Evolutionary conservation across 2,329 filamentous ascomycete species (phyloP), one percentile per base, ranked within the genome.

Genomic region (Chalaropsis ovoidea): DNA sequence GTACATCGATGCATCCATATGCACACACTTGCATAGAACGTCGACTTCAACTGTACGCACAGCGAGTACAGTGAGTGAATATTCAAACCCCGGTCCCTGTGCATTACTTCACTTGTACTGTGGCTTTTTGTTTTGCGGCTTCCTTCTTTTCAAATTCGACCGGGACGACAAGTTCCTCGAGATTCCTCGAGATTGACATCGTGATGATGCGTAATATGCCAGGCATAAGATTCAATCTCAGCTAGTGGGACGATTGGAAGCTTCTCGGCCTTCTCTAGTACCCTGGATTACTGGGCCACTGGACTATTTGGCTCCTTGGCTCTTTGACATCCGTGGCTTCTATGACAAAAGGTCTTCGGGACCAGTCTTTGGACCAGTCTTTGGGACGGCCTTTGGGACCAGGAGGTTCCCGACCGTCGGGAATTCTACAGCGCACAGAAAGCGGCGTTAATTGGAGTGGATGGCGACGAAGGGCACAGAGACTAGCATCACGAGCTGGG

Each of bases 381-480:
- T n/a, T n/a, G n/a, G n/a, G n/a, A n/a, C n/a, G n/a, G n/a, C n/a
- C n/a, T n/a, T 17, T 35, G 4, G 24, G 24, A 24, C 52, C 17
- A 56, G 24, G 52, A 27, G 24, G 22, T 56, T 56, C 52, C 52
- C 24, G 17, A 56, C 52, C 24, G 24, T 56, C 52, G 52, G 52
- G 52, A 35, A 56, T 56, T 27, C 24, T 24, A 56, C 3, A 52
- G 47, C 19, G 2, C 47, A 24, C 19, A 15, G 47, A 52, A 15
- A 31, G 52, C n/a, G 15, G 7, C 11, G 52, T 4, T 45, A 45
- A 45, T n/a, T 45, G 35, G 8, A 39, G 4, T 39, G 19, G 8
- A 52, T 6, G 31, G 31, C 3, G 31, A 6, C 31, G 31, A 31
- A 31, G 31, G 31, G 31, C 31, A 31, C 3, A 31, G 31, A 1